phyloP scores from a whole-genome alignment of 352 stramenopile species.

The Phytophthora vignae region DNA sequence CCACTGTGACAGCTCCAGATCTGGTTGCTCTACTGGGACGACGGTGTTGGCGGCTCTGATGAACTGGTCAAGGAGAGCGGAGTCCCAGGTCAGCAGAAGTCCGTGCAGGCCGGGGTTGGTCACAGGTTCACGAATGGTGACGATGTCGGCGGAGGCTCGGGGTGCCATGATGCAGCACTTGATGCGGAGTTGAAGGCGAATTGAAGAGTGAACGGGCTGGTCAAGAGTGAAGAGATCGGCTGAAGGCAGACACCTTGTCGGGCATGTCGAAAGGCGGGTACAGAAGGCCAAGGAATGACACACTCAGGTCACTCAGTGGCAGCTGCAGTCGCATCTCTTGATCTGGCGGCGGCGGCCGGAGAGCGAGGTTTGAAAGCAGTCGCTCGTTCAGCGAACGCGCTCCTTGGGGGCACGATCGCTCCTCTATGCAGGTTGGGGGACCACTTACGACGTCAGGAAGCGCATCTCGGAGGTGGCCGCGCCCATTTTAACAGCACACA shows the following conservation, averaged over 20 bases:
- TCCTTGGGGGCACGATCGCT: constrained; percentile 17
- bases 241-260: background rate
- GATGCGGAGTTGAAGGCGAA: constrained; percentile 11
- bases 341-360: constrained; percentile 4
- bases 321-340: constrained; percentile 15
- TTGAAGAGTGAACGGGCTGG: constrained; percentile 22
- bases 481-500: background rate
- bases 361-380: background rate
- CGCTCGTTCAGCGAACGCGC: constrained; percentile 22
- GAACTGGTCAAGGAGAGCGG: constrained; percentile 23
- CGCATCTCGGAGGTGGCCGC: background rate
- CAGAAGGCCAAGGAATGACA: constrained; percentile 16
- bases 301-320: constrained; percentile 18
- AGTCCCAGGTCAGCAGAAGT: constrained; percentile 29
- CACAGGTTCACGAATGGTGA: constrained; percentile 15
- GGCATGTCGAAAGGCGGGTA: background rate
- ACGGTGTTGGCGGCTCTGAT: constrained; percentile 35
- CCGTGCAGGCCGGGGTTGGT: constrained; percentile 14
- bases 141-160: constrained; percentile 20
- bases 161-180: constrained; percentile 19
- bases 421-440: constrained; percentile 12
- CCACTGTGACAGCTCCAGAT: constrained; percentile 30
- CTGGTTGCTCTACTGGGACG: constrained; percentile 33
- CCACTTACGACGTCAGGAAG: background rate
- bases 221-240: background rate